Evolutionary conservation across 2,329 filamentous ascomycete species (phyloP), one percentile per base, ranked within the genome.

Genomic region (Venturia effusa): DNA sequence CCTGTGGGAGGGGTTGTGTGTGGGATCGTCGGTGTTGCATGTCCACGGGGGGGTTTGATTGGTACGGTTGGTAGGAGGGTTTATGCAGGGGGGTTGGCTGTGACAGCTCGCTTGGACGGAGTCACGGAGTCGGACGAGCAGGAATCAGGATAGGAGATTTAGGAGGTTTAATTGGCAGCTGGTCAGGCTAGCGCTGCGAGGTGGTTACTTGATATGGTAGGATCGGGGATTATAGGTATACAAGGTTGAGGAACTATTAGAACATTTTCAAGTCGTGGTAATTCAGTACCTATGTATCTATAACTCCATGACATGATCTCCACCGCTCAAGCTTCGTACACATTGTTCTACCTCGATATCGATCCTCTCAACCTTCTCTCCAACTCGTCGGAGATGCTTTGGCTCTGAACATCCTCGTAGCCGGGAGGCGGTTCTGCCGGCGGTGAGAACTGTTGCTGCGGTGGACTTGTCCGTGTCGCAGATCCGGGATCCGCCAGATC

Each of bases 361-460:
- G 30, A 57, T 19, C 40, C 55, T 40, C 74, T 71, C 65, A 76
- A 67, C 66, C 75, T 71, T 67, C 77, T 70, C 71, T 93, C 89
- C 54, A 90, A 80, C 68, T 89, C 89, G 66, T 88, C 83, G 57
- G 88, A 87, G 68, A 92, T 81, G 66, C 88, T 89, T 68, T 90
- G 85, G 72, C 91, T 86, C 75, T 97, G 93, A 34, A 90, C 89
- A 74, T 96, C 91, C 70, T 97, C 92, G 72, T 97, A 97, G 41
- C 86, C 89, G 61, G 93, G 93, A 59, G 93, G 93, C 5, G 92
- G 91, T 72, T 94, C 92, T 55, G 76, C 86, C 70, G 70, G 90
- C 76, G 78, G 77, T 65, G 78, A 75, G 75, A 78, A 77, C 65
- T 71, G 73, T 65, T 69, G 68, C 30, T 37, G 22, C 13, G 64